A percentile compares a stretch with the other conserved stretches of the same genome.
These are phyloP conservation scores for Fagopyrum esculentum DNA, from an alignment of 148 eudicot genomes.

Conservation along the genomic window DNA sequence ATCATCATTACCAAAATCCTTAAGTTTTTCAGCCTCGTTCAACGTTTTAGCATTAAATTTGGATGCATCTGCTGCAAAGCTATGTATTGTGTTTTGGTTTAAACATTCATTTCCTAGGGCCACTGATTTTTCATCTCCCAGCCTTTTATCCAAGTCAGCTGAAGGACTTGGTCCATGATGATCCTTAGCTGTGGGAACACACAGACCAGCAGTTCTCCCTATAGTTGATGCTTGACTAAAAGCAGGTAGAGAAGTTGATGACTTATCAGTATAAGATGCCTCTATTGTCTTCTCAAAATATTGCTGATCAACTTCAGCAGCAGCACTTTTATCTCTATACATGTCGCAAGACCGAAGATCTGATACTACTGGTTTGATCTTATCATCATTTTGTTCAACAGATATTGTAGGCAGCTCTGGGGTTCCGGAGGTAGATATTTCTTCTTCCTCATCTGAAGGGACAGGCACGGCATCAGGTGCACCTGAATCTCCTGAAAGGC, in stretches of 20 bases:
- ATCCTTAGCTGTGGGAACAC: slow-evolving; percentile 2
- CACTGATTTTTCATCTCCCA: slow-evolving; percentile 16
- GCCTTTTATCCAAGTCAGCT: slow-evolving; percentile 15
- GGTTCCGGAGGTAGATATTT: slow-evolving; percentile 18
- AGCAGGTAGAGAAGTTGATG: slow-evolving; percentile 10
- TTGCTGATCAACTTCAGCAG: slow-evolving; percentile 23
- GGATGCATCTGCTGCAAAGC: slow-evolving; percentile 17
- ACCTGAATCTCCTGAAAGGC: slow-evolving; percentile 40
- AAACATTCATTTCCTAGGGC: slow-evolving; percentile 18
- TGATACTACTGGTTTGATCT: slow-evolving; percentile 14
- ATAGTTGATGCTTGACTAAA: slow-evolving; percentile 10
- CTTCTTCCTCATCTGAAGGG: slow-evolving; percentile 38
- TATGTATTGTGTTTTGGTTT: slow-evolving; percentile 19
- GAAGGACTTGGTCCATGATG: slow-evolving; percentile 14
- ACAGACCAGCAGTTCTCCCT: slow-evolving; percentile 6
- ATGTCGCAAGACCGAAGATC: slow-evolving; percentile 20
- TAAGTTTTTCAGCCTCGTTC: slow-evolving; percentile 19
- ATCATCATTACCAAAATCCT: slow-evolving; percentile 9
- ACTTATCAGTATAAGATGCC: slow-evolving; percentile 13
- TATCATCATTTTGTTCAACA: slow-evolving; percentile 24
- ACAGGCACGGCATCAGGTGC: slow-evolving; percentile 22
- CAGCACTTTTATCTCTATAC: slow-evolving; percentile 23
- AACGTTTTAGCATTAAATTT: slow-evolving; percentile 12
- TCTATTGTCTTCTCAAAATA: slow-evolving; percentile 19
- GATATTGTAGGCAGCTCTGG: slow-evolving; percentile 20